Percentiles rank a stretch among this genome's conserved stretches.
Evolutionary conservation across 176 grass and related monocot genomes (phyloP).

Genomic region (Echinochloa phyllopogon): DNA sequence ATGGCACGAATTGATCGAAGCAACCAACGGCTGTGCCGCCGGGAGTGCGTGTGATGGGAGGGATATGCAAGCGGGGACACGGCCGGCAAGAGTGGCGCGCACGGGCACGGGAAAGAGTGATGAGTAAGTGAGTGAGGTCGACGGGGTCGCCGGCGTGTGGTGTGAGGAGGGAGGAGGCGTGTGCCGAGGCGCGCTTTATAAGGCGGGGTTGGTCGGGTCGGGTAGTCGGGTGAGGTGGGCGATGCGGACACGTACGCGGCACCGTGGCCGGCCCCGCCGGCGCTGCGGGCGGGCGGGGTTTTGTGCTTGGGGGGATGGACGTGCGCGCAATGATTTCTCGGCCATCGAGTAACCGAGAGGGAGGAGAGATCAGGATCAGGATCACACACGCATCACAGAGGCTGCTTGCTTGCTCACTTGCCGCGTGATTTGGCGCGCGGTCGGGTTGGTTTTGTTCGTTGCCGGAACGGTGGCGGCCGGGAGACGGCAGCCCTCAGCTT

Average conservation of each 20-base stretch:
- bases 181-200: constrained; percentile 46
- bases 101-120: background rate
- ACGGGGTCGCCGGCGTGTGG: background rate
- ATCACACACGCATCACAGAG: too few species aligned
- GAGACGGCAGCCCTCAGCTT: too few species aligned
- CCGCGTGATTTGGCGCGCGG: background rate
- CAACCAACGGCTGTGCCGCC: background rate
- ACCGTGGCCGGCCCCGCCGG: constrained; percentile 36
- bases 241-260: constrained; percentile 32
- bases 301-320: constrained; percentile 20
- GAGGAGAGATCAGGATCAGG: background rate
- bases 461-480: too few species aligned
- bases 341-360: background rate
- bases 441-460: constrained; percentile 28
- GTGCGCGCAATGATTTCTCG: background rate
- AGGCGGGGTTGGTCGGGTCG: background rate
- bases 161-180: background rate
- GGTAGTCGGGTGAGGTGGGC: background rate
- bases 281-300: background rate
- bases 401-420: too few species aligned
- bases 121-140: background rate
- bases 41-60: background rate
- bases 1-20: constrained; percentile 29
- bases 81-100: background rate
- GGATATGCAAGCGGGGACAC: background rate